Percentiles rank a stretch among this genome's conserved stretches.
Conservation (phyloP, 108 stramenopile genomes). For the Skeletonema potamos region DNA sequence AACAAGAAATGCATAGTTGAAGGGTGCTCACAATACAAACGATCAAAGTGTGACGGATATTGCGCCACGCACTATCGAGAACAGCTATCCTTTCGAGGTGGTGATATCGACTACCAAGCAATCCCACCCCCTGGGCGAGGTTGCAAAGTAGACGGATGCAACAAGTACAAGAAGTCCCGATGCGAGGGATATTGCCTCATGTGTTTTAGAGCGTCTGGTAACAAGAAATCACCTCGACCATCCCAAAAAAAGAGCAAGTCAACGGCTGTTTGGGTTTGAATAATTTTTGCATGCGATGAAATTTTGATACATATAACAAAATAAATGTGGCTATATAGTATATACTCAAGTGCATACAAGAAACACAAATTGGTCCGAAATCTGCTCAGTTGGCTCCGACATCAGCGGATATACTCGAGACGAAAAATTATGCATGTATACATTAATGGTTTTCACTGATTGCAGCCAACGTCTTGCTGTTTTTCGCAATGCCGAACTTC, state of each 20-base stretch:
- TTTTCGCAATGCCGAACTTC: slow-evolving; percentile 15
- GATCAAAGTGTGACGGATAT: neutral
- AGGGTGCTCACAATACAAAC: neutral
- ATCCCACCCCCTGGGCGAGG: neutral
- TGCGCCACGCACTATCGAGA: neutral
- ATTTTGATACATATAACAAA: neutral
- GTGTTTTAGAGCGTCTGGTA: neutral
- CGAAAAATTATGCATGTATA: too few relatives aligned
- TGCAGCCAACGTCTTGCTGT: slow-evolving; percentile 15
- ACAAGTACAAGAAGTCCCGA: neutral
- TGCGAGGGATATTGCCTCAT: neutral
- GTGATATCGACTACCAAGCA: neutral
- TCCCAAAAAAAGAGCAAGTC: neutral
- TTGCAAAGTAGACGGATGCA: neutral
- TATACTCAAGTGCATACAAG: too few relatives aligned
- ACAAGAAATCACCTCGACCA: neutral
- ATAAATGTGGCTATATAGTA: too few relatives aligned
- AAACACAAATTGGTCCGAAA: too few relatives aligned
- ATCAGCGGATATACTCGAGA: neutral
- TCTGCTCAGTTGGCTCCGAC: too few relatives aligned
- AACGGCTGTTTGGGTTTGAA: neutral
- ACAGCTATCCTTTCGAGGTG: neutral
- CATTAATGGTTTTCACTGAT: too few relatives aligned
- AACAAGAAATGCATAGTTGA: neutral
- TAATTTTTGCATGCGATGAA: neutral